Evolutionary conservation across 1,139 yeast genomes (phyloP).

Genomic region (Yamadazyma trypodendri): DNA sequence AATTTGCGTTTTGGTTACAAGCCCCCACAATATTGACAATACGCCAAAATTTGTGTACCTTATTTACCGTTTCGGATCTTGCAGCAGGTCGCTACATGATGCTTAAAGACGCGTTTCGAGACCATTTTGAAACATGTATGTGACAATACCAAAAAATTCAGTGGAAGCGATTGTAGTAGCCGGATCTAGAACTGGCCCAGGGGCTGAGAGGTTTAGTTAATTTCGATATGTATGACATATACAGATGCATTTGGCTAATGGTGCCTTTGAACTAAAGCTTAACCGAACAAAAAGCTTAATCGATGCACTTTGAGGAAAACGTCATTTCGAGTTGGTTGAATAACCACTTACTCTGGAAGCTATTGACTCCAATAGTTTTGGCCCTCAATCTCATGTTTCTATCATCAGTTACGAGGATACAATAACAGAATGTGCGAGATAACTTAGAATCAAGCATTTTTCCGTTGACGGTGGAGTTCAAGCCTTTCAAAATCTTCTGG

Average conservation of each 20-base stretch:
- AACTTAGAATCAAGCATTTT: conserved; percentile 28
- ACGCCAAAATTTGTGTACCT: conserved; percentile 2
- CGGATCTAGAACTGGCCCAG: neutral
- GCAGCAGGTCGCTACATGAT: conserved; percentile 2
- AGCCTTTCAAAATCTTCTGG: conserved; percentile 37
- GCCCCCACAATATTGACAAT: neutral
- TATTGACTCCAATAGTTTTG: conserved; percentile 54
- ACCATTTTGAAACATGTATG: conserved; percentile 2
- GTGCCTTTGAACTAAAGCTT: no score
- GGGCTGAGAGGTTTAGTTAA: neutral
- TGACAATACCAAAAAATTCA: no score
- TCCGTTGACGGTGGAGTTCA: conserved; percentile 19
- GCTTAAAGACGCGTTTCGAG: conserved; percentile 2
- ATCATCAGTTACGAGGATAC: conserved; percentile 70
- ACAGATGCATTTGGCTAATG: neutral
- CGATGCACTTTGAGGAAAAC: conserved; percentile 41
- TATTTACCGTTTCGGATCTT: conserved; percentile 1
- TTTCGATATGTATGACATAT: no score
- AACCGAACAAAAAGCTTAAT: no score
- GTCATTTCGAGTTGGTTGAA: conserved; percentile 50
- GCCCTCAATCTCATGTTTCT: conserved; percentile 69
- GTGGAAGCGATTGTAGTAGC: no score
- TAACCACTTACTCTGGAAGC: conserved; percentile 63
- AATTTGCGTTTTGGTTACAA: neutral
- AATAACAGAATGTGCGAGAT: conserved; percentile 50